Evolutionary conservation across 2,329 filamentous ascomycete genomes (phyloP).

Genomic region (Alternaria angustiovoidea): DNA sequence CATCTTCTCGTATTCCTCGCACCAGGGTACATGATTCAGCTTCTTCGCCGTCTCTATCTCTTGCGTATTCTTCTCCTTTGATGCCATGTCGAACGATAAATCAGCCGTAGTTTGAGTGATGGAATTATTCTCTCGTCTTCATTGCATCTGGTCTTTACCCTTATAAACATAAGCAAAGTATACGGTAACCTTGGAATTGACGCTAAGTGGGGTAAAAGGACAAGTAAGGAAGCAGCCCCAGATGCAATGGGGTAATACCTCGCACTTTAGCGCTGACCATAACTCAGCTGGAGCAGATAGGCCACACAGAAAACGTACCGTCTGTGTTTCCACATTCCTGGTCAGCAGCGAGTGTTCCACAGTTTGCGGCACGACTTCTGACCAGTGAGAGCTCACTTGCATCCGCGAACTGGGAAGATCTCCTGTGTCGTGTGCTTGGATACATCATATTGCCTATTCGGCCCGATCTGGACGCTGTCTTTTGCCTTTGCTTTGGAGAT

Average conservation of each 20-base stretch:
- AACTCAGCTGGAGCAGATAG: background rate
- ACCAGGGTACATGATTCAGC: slow-evolving; percentile 63
- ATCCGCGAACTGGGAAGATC: background rate
- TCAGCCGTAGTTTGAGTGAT: background rate
- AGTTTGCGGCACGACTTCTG: slow-evolving; percentile 19
- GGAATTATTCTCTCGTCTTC: background rate
- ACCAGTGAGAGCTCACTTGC: slow-evolving; percentile 10
- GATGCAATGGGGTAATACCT: slow-evolving; percentile 28
- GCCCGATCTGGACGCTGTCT: background rate
- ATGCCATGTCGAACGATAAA: slow-evolving; percentile 42
- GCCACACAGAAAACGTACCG: background rate
- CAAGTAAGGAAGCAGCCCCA: background rate
- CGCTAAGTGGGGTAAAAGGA: slow-evolving; percentile 27
- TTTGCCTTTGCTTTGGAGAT: background rate
- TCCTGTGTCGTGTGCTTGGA: slow-evolving; percentile 5
- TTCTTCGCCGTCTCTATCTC: slow-evolving; percentile 58
- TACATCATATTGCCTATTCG: background rate
- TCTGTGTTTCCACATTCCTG: background rate
- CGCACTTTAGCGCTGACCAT: slow-evolving; percentile 30
- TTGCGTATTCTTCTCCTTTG: slow-evolving; percentile 53
- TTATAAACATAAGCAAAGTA: slow-evolving; percentile 1
- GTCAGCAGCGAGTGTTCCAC: background rate
- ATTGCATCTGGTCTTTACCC: background rate
- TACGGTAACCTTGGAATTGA: slow-evolving; percentile 1
- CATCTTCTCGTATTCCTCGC: slow-evolving; percentile 71